phyloP scores from a whole-genome alignment of 2,329 filamentous ascomycete genomes.

The Colletotrichum sp. region DNA sequence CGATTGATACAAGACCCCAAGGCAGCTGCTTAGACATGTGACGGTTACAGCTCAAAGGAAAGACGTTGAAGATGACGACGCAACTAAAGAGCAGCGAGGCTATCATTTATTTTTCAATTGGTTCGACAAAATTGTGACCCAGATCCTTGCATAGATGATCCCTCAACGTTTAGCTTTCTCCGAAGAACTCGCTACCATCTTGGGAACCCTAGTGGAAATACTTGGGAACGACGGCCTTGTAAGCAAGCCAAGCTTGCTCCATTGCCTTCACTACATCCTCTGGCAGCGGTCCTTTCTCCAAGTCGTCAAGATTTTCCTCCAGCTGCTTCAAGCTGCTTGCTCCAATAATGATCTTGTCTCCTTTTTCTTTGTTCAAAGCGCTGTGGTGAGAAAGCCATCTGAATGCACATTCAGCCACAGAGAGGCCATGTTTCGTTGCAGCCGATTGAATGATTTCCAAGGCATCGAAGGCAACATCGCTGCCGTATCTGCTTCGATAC shows the following conservation, averaged over 20 bases:
- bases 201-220: not conserved
- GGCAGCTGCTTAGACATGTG: not conserved
- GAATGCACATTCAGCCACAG: not conserved
- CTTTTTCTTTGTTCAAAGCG: not conserved
- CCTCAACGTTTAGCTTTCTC: rapidly evolving
- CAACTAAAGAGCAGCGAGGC: rapidly evolving
- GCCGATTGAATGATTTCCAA: not conserved
- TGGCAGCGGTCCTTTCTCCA: not conserved
- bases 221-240: not conserved
- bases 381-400: not conserved
- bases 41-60: too few species aligned
- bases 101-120: not conserved
- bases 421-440: not conserved
- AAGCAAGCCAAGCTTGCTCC: not conserved
- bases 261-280: not conserved
- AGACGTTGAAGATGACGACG: rapidly evolving
- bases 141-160: rapidly evolving
- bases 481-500: not conserved
- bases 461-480: not conserved
- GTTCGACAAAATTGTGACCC: rapidly evolving
- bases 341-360: not conserved
- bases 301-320: not conserved
- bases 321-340: not conserved
- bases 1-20: not conserved
- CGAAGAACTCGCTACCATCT: not conserved